Conservation (phyloP, 2,329 filamentous ascomycete genomes). For the Alternaria viburni region DNA sequence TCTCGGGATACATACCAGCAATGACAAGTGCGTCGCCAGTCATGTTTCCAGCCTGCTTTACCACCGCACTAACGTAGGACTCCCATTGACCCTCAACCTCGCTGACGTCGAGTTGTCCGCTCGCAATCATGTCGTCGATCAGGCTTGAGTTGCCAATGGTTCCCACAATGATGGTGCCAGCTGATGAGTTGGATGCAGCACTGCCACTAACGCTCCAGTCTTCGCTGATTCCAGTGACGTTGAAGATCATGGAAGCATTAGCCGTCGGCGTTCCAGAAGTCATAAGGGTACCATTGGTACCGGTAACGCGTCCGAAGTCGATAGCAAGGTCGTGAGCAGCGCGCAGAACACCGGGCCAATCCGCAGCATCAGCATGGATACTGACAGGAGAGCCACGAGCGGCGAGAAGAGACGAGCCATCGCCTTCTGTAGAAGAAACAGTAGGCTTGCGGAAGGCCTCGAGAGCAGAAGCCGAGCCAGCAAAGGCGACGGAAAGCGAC, state of each 20-base stretch:
- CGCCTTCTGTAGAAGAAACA: conserved; percentile 54
- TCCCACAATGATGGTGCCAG: conserved; percentile 68
- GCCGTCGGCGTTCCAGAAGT: conserved; percentile 61
- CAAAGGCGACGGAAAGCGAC: conserved; percentile 30
- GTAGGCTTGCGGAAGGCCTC: conserved; percentile 57
- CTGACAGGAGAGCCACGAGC: conserved; percentile 37
- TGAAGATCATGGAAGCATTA: conserved; percentile 51
- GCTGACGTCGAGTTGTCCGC: conserved; percentile 64
- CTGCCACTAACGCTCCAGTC: conserved; percentile 41
- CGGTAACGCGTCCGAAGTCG: conserved; percentile 75
- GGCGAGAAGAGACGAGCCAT: conserved; percentile 42
- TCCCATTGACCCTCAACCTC: conserved; percentile 71
- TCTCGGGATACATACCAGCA: conserved; percentile 52
- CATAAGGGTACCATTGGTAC: conserved; percentile 63
- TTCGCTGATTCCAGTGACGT: conserved; percentile 47
- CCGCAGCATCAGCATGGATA: conserved; percentile 49
- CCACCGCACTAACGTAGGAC: conserved; percentile 66
- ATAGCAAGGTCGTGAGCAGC: conserved; percentile 70
- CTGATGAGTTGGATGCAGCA: conserved; percentile 10
- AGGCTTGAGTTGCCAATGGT: conserved; percentile 69
- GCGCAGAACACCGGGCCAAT: conserved; percentile 72
- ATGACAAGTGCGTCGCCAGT: conserved; percentile 68
- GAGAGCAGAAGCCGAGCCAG: conserved; percentile 35
- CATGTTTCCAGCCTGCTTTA: conserved; percentile 64
- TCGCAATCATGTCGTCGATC: conserved; percentile 64